phyloP scores from a whole-genome alignment of 2,329 filamentous ascomycete species.

The Coleophoma crateriformis region DNA sequence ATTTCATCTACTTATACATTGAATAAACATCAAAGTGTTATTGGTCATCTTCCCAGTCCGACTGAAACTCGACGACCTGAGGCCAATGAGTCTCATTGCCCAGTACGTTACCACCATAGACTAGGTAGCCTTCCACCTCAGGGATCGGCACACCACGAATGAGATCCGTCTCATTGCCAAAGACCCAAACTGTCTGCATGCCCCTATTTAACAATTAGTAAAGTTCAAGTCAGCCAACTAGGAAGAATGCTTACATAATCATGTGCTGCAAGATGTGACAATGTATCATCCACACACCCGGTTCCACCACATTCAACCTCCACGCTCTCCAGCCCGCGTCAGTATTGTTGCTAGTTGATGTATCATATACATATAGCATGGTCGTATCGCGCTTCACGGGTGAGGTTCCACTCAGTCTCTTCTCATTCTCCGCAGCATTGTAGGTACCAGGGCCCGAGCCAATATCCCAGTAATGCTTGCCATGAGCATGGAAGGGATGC shows the following conservation, averaged over 20 bases:
- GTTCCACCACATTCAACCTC: constrained; percentile 38
- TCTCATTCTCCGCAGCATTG: constrained; percentile 32
- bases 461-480: constrained; percentile 36
- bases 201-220: constrained; percentile 10
- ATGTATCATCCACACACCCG: constrained; percentile 45
- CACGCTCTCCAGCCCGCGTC: constrained; percentile 43
- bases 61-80: constrained; percentile 6
- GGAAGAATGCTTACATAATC: constrained; percentile 28
- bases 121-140: constrained; percentile 26
- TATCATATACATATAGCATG: constrained; percentile 38
- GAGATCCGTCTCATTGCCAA: constrained; percentile 24
- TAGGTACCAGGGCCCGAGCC: constrained; percentile 39
- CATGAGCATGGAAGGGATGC: constrained; percentile 43
- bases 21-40: no score
- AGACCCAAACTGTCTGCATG: constrained; percentile 31
- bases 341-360: constrained; percentile 25
- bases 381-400: constrained; percentile 31
- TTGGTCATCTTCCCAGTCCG: neutral
- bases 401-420: constrained; percentile 21
- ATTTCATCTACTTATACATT: no score
- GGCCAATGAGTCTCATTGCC: constrained; percentile 24
- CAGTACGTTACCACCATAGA: constrained; percentile 24
- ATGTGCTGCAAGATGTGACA: constrained; percentile 44
- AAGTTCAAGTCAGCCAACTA: no score
- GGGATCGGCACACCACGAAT: constrained; percentile 13